phyloP scores from a whole-genome alignment of 108 stramenopile species.

The Schizochytrium sp. region DNA sequence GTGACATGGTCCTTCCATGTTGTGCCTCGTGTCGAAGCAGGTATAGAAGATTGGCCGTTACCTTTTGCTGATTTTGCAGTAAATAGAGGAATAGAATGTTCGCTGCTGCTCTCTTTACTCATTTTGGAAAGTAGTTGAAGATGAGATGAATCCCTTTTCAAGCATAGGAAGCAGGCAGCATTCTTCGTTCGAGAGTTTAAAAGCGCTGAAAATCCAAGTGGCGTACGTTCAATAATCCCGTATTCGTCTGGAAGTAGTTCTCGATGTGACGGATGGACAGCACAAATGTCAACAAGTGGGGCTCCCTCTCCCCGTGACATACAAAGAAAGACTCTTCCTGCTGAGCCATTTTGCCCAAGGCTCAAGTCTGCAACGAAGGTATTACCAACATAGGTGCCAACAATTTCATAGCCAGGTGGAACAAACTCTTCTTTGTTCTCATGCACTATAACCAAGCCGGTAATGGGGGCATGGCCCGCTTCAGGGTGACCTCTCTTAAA shows the following conservation, averaged over 20 bases:
- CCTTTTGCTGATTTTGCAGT: too few relatives aligned
- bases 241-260: constrained; percentile 51
- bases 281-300: constrained; percentile 28
- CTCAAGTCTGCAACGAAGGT: constrained; percentile 32
- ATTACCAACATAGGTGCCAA: neutral
- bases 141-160: constrained; percentile 20
- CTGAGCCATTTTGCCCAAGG: neutral
- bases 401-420: constrained; percentile 55
- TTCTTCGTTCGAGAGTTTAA: constrained; percentile 17
- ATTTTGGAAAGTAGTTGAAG: constrained; percentile 17
- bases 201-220: constrained; percentile 32
- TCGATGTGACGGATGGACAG: neutral
- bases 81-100: too few relatives aligned
- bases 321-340: constrained; percentile 26
- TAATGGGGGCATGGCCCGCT: neutral
- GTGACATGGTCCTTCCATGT: too few relatives aligned
- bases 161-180: constrained; percentile 4
- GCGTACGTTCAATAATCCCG: constrained; percentile 49
- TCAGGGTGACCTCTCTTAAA: constrained; percentile 1
- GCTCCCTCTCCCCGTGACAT: constrained; percentile 48
- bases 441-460: constrained; percentile 17
- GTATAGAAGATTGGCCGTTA: too few relatives aligned
- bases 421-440: constrained; percentile 57
- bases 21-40: too few relatives aligned
- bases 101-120: too few relatives aligned